A percentile compares a stretch with the other conserved stretches of the same genome.
Conservation (phyloP, 306 rosid species). For the Vigna unguiculata region DNA sequence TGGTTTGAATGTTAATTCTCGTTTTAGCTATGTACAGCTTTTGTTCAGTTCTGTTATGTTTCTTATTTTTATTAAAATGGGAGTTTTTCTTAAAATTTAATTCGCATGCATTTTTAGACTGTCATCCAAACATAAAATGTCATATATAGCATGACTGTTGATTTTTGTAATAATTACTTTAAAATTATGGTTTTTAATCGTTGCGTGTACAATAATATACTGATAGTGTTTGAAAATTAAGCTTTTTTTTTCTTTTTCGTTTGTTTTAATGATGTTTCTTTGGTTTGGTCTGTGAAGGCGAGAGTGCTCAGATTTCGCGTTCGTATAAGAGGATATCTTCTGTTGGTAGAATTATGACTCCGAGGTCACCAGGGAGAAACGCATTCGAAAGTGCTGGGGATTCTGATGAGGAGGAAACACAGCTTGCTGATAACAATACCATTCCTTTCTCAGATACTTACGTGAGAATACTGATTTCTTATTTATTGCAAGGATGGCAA, state of each 20-base stretch:
- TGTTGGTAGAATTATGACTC: slow-evolving; percentile 61
- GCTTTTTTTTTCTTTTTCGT: neutral
- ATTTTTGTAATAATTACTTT: neutral
- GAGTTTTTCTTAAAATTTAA: neutral
- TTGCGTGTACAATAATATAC: neutral
- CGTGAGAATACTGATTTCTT: slow-evolving; percentile 44
- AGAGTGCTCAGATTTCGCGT: slow-evolving; percentile 45
- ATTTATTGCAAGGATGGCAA: slow-evolving; percentile 2
- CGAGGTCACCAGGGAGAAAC: slow-evolving; percentile 63
- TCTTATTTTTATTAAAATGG: neutral
- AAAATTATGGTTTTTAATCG: neutral
- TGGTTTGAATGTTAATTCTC: slow-evolving; percentile 48
- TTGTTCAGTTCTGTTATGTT: neutral
- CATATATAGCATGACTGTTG: neutral
- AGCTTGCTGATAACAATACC: slow-evolving; percentile 55
- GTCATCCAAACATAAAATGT: neutral
- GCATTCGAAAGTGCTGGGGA: slow-evolving; percentile 58
- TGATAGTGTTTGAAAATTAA: neutral
- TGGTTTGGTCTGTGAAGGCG: slow-evolving; percentile 49
- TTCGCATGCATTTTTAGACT: neutral
- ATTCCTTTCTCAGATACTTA: slow-evolving; percentile 47
- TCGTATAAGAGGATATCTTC: slow-evolving; percentile 58
- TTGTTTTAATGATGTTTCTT: slow-evolving; percentile 11
- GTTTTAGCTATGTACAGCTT: neutral
- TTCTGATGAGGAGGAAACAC: slow-evolving; percentile 75